Evolutionary conservation across 345 rosid genomes (phyloP), one percentile per base, ranked within the genome.

Genomic region (Noccaea caerulescens): DNA sequence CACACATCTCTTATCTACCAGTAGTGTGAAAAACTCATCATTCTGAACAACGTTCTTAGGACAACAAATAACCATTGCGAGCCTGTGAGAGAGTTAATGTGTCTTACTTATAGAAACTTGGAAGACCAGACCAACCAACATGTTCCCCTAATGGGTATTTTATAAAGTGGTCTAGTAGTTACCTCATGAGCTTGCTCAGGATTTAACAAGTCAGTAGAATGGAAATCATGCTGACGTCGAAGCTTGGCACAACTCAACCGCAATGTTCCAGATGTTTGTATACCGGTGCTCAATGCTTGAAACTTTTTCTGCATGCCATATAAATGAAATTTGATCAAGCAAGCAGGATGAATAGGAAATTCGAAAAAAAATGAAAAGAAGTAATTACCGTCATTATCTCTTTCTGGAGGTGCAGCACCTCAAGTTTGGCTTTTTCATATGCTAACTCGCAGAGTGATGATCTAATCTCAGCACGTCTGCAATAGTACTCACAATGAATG

Each of bases 381-480:
- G 76, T 36, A 73, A 58, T 80, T 58, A 93, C 99, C 97, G 76
- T 81, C 79, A 89, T 23, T 63, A 75, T 84, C 50, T 85, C 84
- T 46, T 38, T 88, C 82, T 79, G 85, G 53, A 77, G 67, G 71
- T 66, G 71, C 75, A 81, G 71, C 78, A 94, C 74, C 77, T 81
- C 88, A 81, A 83, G 69, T 72, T 76, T 86, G 66, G 84, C 91
- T 83, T 85, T 92, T 77, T 80, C 89, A 86, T 80, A 79, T 23
- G 82, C 80, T 60, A 88, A 63, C 79, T 87, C 83, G 72, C 63
- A 78, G 55, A 92, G 84, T 78, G 82, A 72, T 55, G 66, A 61
- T 73, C 76, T 82, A 75, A 74, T 76, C 72, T 85, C 96, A 69
- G 81, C 80, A 58, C 69, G 76, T 71, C 99, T 92, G 93, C 78